These are phyloP conservation scores for Tolypocladium guangdongense DNA, from an alignment of 2,329 filamentous ascomycete species.

Conservation along the genomic window DNA sequence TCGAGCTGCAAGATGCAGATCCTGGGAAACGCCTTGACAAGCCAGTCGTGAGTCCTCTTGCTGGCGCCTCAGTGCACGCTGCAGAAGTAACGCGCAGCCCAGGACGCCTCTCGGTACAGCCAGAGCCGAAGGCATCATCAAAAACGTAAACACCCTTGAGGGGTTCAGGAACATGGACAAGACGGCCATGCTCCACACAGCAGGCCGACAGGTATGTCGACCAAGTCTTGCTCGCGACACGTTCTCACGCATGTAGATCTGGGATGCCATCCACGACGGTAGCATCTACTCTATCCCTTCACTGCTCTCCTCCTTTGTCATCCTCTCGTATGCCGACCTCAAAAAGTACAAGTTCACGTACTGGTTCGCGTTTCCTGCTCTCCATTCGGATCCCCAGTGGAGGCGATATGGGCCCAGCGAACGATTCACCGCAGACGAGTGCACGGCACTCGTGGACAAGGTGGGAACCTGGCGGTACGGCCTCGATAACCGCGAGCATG, in stretches of 20 bases:
- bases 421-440: conserved; percentile 56
- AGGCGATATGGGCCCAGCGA: conserved; percentile 44
- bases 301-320: conserved; percentile 75
- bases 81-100: conserved; percentile 16
- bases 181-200: conserved; percentile 61
- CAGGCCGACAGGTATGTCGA: conserved; percentile 59
- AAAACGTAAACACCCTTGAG: conserved; percentile 92
- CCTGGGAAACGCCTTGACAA: conserved; percentile 74
- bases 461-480: conserved; percentile 82
- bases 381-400: conserved; percentile 85
- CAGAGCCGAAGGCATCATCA: conserved; percentile 86
- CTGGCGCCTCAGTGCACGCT: background rate
- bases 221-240: background rate
- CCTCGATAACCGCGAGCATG: conserved; percentile 73
- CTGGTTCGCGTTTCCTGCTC: conserved; percentile 90
- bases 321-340: conserved; percentile 87
- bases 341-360: conserved; percentile 99
- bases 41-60: conserved; percentile 55
- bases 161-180: conserved; percentile 84
- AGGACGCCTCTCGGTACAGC: conserved; percentile 62
- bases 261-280: conserved; percentile 94
- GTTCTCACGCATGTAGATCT: conserved; percentile 52
- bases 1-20: conserved; percentile 85
- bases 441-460: conserved; percentile 65
- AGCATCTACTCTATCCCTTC: conserved; percentile 94